phyloP scores from a whole-genome alignment of 192 early-diverging fungal genomes.

The Podila epicladia region DNA sequence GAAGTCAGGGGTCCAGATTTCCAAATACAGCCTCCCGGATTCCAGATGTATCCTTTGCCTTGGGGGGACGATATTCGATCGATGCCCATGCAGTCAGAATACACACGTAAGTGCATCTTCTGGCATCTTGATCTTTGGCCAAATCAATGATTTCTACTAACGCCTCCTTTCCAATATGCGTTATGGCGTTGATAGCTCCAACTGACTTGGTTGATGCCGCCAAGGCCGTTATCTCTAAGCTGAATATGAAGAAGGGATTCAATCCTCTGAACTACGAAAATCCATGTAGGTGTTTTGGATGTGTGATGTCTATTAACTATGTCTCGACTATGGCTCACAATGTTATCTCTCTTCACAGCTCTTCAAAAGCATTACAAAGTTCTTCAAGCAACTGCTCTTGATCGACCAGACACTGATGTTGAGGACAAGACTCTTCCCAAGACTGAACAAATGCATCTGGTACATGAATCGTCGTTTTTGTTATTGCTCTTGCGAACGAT shows the following conservation, averaged over 20 bases:
- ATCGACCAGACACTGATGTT: slow-evolving; percentile 51
- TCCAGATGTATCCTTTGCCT: slow-evolving; percentile 73
- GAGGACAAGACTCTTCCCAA: slow-evolving; percentile 50
- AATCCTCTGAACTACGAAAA: slow-evolving; percentile 53
- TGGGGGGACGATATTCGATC: slow-evolving; percentile 81
- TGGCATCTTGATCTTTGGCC: background rate
- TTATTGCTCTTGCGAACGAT: background rate
- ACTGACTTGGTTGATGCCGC: slow-evolving; percentile 43
- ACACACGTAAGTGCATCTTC: slow-evolving; percentile 6
- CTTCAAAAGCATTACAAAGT: slow-evolving; percentile 54
- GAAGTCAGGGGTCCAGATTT: slow-evolving; percentile 60
- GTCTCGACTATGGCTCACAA: background rate
- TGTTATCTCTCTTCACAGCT: slow-evolving; percentile 22
- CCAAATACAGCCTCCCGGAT: slow-evolving; percentile 68
- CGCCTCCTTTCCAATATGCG: background rate
- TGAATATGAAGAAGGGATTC: slow-evolving; percentile 55
- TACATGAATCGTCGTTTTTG: background rate
- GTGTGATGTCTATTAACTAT: background rate
- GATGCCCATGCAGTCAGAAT: slow-evolving; percentile 36
- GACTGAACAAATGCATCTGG: slow-evolving; percentile 40
- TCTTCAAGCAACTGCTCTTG: slow-evolving; percentile 48
- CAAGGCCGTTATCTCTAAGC: slow-evolving; percentile 39
- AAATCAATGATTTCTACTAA: slow-evolving; percentile 8
- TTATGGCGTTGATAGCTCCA: slow-evolving; percentile 28
- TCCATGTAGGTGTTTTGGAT: slow-evolving; percentile 35